Percentiles rank a stretch among this genome's conserved stretches.
Evolutionary conservation across 1,284 basidiomycete species (phyloP).

Genomic region (Trichosporon sp.): DNA sequence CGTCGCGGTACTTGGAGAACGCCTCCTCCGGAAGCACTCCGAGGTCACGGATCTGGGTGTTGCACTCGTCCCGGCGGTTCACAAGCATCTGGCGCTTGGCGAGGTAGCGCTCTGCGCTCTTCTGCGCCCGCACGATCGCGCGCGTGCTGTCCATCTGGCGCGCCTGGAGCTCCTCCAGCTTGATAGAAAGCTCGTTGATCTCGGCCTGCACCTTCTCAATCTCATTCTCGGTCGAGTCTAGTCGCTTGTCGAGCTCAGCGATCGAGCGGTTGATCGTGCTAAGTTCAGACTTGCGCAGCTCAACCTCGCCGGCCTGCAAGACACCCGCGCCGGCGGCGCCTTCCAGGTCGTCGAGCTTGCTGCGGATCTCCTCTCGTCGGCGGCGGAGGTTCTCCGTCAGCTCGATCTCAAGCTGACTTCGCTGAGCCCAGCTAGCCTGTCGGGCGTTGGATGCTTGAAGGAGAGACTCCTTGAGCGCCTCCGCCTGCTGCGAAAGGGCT

Average conservation of each 20-base stretch:
- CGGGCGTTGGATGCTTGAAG: conserved; percentile 64
- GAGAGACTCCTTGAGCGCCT: conserved; percentile 64
- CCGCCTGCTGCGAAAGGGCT: conserved; percentile 67
- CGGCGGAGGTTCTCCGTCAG: conserved; percentile 80
- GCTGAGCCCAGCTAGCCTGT: conserved; percentile 62
- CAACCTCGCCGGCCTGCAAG: conserved; percentile 57
- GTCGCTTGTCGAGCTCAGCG: conserved; percentile 49
- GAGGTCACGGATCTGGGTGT: conserved; percentile 88
- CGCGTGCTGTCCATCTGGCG: conserved; percentile 81
- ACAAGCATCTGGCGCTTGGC: conserved; percentile 81
- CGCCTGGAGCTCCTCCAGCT: conserved; percentile 69
- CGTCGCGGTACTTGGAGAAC: conserved; percentile 84
- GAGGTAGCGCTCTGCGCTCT: conserved; percentile 88
- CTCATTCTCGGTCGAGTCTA: conserved; percentile 44
- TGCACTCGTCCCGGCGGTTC: conserved; percentile 83
- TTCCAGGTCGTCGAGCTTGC: conserved; percentile 68
- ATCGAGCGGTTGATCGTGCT: conserved; percentile 62
- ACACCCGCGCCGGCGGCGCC: conserved; percentile 58
- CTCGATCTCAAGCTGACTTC: conserved; percentile 84
- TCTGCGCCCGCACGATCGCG: conserved; percentile 80
- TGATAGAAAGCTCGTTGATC: conserved; percentile 60
- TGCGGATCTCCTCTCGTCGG: conserved; percentile 67
- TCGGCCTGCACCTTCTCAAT: conserved; percentile 59
- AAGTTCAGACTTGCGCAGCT: conserved; percentile 64
- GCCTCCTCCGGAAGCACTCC: conserved; percentile 96